Percentiles rank a stretch among this genome's conserved stretches.
Evolutionary conservation across 345 rosid genomes (phyloP).

Genomic region (Rhodamnia argentea): DNA sequence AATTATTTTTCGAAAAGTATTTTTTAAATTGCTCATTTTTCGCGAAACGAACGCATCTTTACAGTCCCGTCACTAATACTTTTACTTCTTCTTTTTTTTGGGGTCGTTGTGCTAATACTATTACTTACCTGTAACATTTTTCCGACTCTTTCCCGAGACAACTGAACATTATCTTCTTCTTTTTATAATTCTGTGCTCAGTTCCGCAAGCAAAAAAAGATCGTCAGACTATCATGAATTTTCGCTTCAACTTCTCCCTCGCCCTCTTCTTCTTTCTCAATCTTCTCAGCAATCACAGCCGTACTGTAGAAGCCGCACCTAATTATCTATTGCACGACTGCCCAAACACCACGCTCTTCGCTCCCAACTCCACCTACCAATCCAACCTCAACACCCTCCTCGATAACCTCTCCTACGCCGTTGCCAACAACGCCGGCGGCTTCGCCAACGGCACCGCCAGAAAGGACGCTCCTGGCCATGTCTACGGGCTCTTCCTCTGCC

Average conservation of each 20-base stretch:
- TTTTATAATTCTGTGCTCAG: background rate
- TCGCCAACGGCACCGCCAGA: background rate
- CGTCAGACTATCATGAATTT: background rate
- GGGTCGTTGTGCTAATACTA: no score
- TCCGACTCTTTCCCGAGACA: background rate
- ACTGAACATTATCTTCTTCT: background rate
- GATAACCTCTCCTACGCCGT: background rate
- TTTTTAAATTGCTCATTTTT: no score
- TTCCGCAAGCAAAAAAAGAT: background rate
- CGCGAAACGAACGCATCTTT: no score
- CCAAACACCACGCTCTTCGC: background rate
- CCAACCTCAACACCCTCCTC: background rate
- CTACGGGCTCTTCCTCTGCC: background rate
- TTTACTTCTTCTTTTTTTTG: no score
- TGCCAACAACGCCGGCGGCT: background rate
- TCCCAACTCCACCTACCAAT: background rate
- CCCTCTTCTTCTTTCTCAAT: background rate
- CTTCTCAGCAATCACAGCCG: background rate
- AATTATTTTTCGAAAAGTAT: no score
- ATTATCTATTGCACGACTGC: background rate
- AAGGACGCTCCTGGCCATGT: background rate
- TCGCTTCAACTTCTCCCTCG: background rate
- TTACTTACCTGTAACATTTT: background rate
- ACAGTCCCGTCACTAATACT: no score
- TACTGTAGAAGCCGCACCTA: background rate